Base-by-base conservation (phyloP, 352 stramenopile species). In the Pythium aquatile region DNA sequence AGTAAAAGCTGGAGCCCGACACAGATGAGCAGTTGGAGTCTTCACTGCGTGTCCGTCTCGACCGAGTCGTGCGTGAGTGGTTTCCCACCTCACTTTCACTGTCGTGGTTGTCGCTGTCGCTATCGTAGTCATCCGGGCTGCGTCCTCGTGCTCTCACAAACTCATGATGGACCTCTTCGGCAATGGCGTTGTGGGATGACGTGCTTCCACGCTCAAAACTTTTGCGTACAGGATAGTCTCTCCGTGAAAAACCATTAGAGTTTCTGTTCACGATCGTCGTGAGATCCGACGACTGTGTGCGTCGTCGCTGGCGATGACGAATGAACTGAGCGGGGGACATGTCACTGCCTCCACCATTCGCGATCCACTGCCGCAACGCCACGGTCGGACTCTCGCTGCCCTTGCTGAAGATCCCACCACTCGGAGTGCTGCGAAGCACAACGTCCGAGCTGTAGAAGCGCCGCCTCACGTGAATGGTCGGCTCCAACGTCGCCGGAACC, bases 361-460 rank as follows among this genome's bases (percentile, higher is more conserved):
- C 63, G 35, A 72, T 48, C 63, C 66, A 74, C 26, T 69, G 66
- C 2, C 69, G 63, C 40, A 74, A 47, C 16, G 72, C 65, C n/a
- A 72, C 35, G 6, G 61, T 67, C 2, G 69, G 62, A 20, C 56
- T 73, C 20, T 76, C 65, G 35, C 39, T n/a, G 10, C 40, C 55
- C 32, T 60, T 48, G 24, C 58, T 61, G 2, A 61, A 24, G 14
- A 66, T 51, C 16, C 72, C 56, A 37, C 61, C 74, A 29, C 57
- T 57, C 39, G 63, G 44, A 17, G 60, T 40, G 39, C 70, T 39
- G 16, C 70, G 68, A 57, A 83, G 58, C 42, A 82, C 66, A 26
- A 87, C 67, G 69, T 90, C 81, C 1, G 77, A 85, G 65, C 81
- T 90, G 60, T 88, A 68, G 63, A 90, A 87, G 33, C 81, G 68